Conservation (phyloP, 768 basidiomycete genomes). For the Suillus americanus region DNA sequence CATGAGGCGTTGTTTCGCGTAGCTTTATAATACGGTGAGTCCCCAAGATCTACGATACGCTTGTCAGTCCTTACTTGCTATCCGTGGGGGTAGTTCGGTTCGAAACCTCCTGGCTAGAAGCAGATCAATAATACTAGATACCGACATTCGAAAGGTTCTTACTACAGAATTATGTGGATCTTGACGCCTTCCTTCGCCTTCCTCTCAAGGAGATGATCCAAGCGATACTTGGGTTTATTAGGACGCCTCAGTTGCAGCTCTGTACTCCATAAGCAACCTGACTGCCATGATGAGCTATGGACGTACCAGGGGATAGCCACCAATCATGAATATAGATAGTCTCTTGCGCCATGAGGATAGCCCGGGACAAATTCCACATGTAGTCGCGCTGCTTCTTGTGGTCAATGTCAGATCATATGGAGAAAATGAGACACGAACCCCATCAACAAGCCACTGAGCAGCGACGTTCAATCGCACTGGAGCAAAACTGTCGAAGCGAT, state of each 20-base stretch:
- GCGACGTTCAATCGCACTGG: slow-evolving; percentile 88
- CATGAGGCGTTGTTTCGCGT: slow-evolving; percentile 81
- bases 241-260: slow-evolving; percentile 88
- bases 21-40: slow-evolving; percentile 44
- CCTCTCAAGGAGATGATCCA: slow-evolving; percentile 81
- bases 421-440: too few species aligned
- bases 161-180: slow-evolving; percentile 95
- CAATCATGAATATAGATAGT: slow-evolving; percentile 96
- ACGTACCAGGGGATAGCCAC: slow-evolving; percentile 88
- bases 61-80: slow-evolving; percentile 62
- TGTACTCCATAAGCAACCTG: slow-evolving; percentile 23
- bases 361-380: slow-evolving; percentile 95
- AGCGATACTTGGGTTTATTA: slow-evolving; percentile 76
- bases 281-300: slow-evolving; percentile 4
- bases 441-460: too few species aligned
- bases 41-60: not conserved
- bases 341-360: slow-evolving; percentile 85
- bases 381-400: too few species aligned
- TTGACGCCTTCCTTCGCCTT: slow-evolving; percentile 97
- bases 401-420: too few species aligned
- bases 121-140: slow-evolving; percentile 5
- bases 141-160: slow-evolving; percentile 26
- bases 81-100: slow-evolving; percentile 92
- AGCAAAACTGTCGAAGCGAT: slow-evolving; percentile 91
- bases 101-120: slow-evolving; percentile 86